Evolutionary conservation across 106 monocot genomes (phyloP).

Genomic region (Iris macrosiphon): DNA sequence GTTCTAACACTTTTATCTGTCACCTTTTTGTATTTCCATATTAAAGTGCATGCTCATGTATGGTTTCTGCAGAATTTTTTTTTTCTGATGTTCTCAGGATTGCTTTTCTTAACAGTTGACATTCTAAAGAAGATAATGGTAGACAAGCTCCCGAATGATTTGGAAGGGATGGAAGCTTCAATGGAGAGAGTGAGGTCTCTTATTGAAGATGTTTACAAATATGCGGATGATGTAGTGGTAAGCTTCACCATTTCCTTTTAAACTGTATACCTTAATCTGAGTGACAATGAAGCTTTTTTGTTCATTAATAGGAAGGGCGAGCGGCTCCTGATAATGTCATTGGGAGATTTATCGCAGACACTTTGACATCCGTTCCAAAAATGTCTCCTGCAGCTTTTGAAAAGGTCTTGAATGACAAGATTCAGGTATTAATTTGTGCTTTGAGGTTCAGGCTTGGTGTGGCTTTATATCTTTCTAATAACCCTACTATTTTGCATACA

Average conservation of each 20-base stretch:
- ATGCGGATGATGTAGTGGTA: slow-evolving; percentile 83
- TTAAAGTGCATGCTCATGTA: too few relatives aligned
- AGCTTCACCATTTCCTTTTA: slow-evolving; percentile 5
- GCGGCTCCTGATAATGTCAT: slow-evolving; percentile 63
- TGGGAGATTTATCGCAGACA: slow-evolving; percentile 61
- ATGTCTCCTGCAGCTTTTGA: slow-evolving; percentile 65
- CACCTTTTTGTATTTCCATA: background rate
- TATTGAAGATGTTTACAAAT: slow-evolving; percentile 86
- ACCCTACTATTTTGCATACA: slow-evolving; percentile 7
- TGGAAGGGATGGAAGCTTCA: slow-evolving; percentile 87
- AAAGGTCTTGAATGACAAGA: slow-evolving; percentile 77
- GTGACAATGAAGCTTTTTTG: too few relatives aligned
- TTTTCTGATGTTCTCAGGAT: too few relatives aligned
- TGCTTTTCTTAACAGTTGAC: slow-evolving; percentile 39
- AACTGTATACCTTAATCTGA: background rate
- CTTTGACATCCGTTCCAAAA: slow-evolving; percentile 54
- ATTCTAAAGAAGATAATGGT: slow-evolving; percentile 54
- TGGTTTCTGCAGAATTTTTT: too few relatives aligned
- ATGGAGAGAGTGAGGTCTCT: slow-evolving; percentile 50
- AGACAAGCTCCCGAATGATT: slow-evolving; percentile 81
- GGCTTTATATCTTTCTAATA: too few relatives aligned
- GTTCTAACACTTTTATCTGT: too few relatives aligned
- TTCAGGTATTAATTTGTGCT: slow-evolving; percentile 46
- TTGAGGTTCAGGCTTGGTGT: too few relatives aligned
- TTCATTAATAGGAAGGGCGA: slow-evolving; percentile 40